These are phyloP conservation scores for Lasiosphaeris hirsuta DNA, from an alignment of 495 filamentous ascomycete species.

Conservation along the genomic window DNA sequence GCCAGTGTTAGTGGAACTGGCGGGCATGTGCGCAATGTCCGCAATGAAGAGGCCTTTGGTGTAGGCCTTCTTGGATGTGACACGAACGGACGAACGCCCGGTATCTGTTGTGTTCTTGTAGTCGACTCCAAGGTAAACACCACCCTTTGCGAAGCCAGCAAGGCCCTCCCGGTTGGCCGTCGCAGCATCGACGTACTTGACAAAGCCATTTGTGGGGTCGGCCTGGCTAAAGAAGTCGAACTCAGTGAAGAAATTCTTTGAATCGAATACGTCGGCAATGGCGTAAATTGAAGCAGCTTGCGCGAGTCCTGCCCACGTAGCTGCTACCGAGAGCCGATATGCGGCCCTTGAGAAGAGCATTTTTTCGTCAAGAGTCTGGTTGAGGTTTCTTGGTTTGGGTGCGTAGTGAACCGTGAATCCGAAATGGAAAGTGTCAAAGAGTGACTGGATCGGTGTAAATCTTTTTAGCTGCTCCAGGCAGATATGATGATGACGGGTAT, in stretches of 20 bases:
- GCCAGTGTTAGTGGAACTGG: constrained; percentile 29
- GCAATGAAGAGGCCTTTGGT: constrained; percentile 68
- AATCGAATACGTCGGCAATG: constrained; percentile 45
- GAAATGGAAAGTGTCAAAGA: no score
- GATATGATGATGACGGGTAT: no score
- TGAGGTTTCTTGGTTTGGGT: no score
- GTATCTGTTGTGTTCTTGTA: constrained; percentile 40
- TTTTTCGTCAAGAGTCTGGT: no score
- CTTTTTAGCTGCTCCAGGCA: no score
- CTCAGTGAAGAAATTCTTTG: constrained; percentile 53
- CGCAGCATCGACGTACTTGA: constrained; percentile 57
- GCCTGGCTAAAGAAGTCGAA: constrained; percentile 51
- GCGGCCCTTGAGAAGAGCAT: neutral
- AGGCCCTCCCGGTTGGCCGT: constrained; percentile 56
- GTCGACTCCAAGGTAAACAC: constrained; percentile 55
- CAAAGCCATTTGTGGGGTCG: constrained; percentile 70
- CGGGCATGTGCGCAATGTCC: constrained; percentile 76
- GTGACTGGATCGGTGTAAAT: no score
- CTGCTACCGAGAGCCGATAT: no score
- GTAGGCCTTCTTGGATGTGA: constrained; percentile 66
- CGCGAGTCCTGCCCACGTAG: no score
- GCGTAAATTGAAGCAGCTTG: constrained; percentile 26
- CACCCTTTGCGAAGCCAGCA: constrained; percentile 51
- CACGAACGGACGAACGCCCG: constrained; percentile 67
- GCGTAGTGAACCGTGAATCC: no score